Evolutionary conservation across 495 filamentous ascomycete species (phyloP).

Genomic region (Massariosphaeria phaeospora): DNA sequence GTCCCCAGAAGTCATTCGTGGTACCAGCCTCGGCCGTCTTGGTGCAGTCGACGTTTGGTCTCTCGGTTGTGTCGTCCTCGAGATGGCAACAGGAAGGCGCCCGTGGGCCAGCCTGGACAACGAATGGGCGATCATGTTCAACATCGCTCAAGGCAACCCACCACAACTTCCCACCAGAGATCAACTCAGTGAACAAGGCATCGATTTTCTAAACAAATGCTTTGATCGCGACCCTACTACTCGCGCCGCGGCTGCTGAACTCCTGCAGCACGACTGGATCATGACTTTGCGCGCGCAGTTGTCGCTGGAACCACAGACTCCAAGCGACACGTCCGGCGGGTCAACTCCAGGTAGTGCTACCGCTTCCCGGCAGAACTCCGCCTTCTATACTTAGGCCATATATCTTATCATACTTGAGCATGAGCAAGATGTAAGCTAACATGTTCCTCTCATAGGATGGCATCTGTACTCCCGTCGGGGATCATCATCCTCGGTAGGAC

Average conservation of each 20-base stretch:
- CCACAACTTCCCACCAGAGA: slow-evolving; percentile 76
- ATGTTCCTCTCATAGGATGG: neutral
- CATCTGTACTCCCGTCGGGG: neutral
- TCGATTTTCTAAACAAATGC: slow-evolving; percentile 83
- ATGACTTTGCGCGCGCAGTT: slow-evolving; percentile 59
- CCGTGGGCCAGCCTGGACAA: slow-evolving; percentile 98
- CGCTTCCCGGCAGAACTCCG: slow-evolving; percentile 25
- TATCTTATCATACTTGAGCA: neutral
- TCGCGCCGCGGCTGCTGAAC: slow-evolving; percentile 76
- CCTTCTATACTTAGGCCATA: slow-evolving; percentile 8
- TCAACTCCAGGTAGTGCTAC: slow-evolving; percentile 24
- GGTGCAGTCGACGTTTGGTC: slow-evolving; percentile 98
- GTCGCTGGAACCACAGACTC: slow-evolving; percentile 48
- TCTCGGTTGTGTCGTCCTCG: slow-evolving; percentile 90
- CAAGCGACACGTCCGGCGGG: slow-evolving; percentile 25
- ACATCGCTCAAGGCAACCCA: slow-evolving; percentile 93
- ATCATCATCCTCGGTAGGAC: neutral
- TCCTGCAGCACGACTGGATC: slow-evolving; percentile 97
- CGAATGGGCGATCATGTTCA: slow-evolving; percentile 99
- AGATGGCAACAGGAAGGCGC: slow-evolving; percentile 93
- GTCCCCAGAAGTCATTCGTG: slow-evolving; percentile 97
- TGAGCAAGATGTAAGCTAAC: neutral
- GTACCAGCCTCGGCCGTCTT: slow-evolving; percentile 63
- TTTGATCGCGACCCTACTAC: slow-evolving; percentile 80
- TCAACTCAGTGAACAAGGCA: slow-evolving; percentile 75